Base-by-base conservation (phyloP, 2,329 filamentous ascomycete species). In the Penicillium polonicum region DNA sequence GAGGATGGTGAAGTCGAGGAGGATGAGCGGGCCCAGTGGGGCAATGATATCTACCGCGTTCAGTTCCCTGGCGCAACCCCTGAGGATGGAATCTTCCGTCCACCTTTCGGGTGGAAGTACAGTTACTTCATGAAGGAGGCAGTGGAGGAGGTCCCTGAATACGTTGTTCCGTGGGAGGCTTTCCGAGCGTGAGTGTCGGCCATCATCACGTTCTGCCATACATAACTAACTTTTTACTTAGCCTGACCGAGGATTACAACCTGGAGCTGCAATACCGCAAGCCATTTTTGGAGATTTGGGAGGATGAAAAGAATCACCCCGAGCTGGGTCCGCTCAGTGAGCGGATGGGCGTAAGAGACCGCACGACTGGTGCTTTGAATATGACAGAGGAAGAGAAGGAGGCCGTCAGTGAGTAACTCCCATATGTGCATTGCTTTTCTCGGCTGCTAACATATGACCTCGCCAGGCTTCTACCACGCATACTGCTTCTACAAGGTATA, bases 401-500 rank as follows among this genome's bases (percentile, higher is more conserved):
- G 74, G 94, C 94, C 44, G 91, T 89, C 12, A 86, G 84, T 80
- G 67, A 73, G 78, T 75, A 41, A 45, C 31, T 19, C 36, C 9
- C 23, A 3, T 0, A 12, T 25, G 4, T 23, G 3, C 7, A n/a
- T 17, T 39, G 21, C 13, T 15, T 23, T 39, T 38, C 4, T 44
- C 27, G 23, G 2, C 13, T 46, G 43, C 66, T 70, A 52, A 72
- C 52, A 13, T 17, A 39, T 52, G 13, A 19, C n/a, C 8, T 17
- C 0, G 41, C 33, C 39, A 70, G 81, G 80, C 67, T 96, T 97
- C 71, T 97, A 97, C 71, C 85, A 95, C 68, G 92, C 90, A 1
- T 97, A 97, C 70, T 96, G 92, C 78, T 97, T 97, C 76, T 96
- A 97, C 77, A 96, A 97, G 80, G 91, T 95, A 45, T 94, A 81